Evolutionary conservation across 768 basidiomycete genomes (phyloP).

Genomic region (Cystobasidium ongulense): DNA sequence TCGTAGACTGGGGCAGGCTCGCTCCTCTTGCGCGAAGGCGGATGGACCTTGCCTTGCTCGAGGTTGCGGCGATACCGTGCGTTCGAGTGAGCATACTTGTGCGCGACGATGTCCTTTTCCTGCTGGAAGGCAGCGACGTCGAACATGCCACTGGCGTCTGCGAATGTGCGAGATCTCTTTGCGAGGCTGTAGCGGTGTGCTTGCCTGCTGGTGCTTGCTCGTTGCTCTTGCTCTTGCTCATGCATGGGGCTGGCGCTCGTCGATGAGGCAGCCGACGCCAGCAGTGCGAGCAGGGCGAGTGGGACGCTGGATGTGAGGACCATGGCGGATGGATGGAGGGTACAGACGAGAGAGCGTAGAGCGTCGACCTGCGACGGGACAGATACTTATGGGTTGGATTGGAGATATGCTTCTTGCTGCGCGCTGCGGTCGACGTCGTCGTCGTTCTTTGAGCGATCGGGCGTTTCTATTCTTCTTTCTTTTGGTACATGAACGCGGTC

Average conservation of each 20-base stretch:
- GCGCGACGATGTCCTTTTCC: constrained; percentile 19
- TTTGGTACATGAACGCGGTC: too few relatives aligned
- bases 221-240: neutral
- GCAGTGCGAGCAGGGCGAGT: neutral
- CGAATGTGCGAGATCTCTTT: neutral
- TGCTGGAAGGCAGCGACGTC: neutral
- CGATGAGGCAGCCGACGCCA: neutral
- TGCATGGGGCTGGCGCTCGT: neutral
- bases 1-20: neutral
- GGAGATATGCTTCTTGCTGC: too few relatives aligned
- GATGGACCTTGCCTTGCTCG: neutral
- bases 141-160: constrained; percentile 21
- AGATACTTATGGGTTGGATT: too few relatives aligned
- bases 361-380: too few relatives aligned
- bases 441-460: too few relatives aligned
- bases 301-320: neutral
- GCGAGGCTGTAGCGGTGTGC: neutral
- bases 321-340: neutral
- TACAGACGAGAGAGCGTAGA: neutral
- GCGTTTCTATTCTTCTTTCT: too few relatives aligned
- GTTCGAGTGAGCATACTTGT: constrained; percentile 25
- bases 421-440: too few relatives aligned
- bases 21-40: neutral
- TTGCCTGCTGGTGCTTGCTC: too few relatives aligned
- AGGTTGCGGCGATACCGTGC: constrained; percentile 24